These are phyloP conservation scores for Tetrapisispora nanseiensis DNA, from an alignment of 805 yeast species.

Conservation along the genomic window DNA sequence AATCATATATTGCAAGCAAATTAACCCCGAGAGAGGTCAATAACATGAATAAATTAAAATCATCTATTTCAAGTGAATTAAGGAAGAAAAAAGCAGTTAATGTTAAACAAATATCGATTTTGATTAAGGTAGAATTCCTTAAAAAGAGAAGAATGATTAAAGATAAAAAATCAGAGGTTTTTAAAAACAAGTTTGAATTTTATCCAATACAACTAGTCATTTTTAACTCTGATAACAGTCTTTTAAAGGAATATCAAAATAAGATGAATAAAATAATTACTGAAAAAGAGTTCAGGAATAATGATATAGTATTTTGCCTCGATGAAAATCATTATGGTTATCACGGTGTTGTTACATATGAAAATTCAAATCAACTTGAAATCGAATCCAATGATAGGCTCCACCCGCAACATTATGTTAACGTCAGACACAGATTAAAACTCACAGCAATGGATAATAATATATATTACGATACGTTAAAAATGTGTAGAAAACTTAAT, in stretches of 20 bases:
- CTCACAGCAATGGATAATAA: conserved; percentile 45
- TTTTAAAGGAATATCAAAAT: conserved; percentile 31
- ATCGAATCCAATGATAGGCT: conserved; percentile 37
- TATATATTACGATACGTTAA: conserved; percentile 54
- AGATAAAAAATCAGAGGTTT: neutral
- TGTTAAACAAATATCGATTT: conserved; percentile 41
- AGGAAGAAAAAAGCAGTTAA: conserved; percentile 50
- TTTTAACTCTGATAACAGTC: conserved; percentile 33
- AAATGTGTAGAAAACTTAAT: conserved; percentile 47
- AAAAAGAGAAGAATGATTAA: conserved; percentile 51
- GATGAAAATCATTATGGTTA: conserved; percentile 85
- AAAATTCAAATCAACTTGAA: conserved; percentile 46
- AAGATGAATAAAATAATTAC: conserved; percentile 18
- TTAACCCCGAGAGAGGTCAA: conserved; percentile 39
- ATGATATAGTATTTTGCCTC: conserved; percentile 60
- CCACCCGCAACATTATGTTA: conserved; percentile 45
- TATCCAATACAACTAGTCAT: neutral
- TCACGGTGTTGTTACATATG: conserved; percentile 52
- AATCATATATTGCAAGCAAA: conserved; percentile 29
- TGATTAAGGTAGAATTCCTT: conserved; percentile 64
- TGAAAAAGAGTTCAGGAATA: conserved; percentile 69
- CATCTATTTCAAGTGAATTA: conserved; percentile 35
- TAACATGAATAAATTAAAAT: conserved; percentile 36
- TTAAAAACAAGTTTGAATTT: neutral
- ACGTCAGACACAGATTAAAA: conserved; percentile 51